A percentile compares a stretch with the other conserved stretches of the same genome.
phyloP scores from a whole-genome alignment of 2,329 filamentous ascomycete genomes.

The Ophiostoma pallidulum region DNA sequence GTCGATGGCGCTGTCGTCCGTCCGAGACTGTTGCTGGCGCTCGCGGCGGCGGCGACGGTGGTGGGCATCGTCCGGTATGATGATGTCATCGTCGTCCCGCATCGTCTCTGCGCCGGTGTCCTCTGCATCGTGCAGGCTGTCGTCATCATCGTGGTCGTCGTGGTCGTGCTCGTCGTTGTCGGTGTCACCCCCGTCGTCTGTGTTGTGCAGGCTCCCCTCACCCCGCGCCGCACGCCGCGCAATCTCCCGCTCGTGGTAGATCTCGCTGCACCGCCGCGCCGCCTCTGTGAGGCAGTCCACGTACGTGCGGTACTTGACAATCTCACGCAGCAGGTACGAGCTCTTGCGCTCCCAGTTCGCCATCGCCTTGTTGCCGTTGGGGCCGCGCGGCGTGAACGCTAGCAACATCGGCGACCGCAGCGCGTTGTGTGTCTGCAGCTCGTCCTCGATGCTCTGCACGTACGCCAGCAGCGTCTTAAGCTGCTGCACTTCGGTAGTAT shows the following conservation, averaged over 20 bases:
- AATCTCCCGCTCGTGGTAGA: slow-evolving; percentile 53
- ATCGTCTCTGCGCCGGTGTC: slow-evolving; percentile 4
- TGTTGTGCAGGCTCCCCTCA: slow-evolving; percentile 16
- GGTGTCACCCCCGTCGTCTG: slow-evolving; percentile 3
- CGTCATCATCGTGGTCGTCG: too few species aligned
- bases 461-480: slow-evolving; percentile 65
- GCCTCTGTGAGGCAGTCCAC: slow-evolving; percentile 75
- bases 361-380: slow-evolving; percentile 77
- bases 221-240: slow-evolving; percentile 41
- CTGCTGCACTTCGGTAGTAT: slow-evolving; percentile 70
- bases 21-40: too few species aligned
- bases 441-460: slow-evolving; percentile 75
- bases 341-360: slow-evolving; percentile 96
- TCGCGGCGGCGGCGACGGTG: too few species aligned
- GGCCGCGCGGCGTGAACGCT: slow-evolving; percentile 76
- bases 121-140: too few species aligned
- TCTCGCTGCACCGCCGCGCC: slow-evolving; percentile 56
- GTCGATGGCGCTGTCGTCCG: slow-evolving; percentile 1
- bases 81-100: slow-evolving; percentile 1
- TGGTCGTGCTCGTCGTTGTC: neutral
- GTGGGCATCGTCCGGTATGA: neutral
- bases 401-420: slow-evolving; percentile 78
- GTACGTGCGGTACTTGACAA: slow-evolving; percentile 94
- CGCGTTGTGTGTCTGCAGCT: slow-evolving; percentile 80
- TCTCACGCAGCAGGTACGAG: slow-evolving; percentile 81